Conservation (phyloP, 2,329 filamentous ascomycete genomes). For the Emmonsia crescens region DNA sequence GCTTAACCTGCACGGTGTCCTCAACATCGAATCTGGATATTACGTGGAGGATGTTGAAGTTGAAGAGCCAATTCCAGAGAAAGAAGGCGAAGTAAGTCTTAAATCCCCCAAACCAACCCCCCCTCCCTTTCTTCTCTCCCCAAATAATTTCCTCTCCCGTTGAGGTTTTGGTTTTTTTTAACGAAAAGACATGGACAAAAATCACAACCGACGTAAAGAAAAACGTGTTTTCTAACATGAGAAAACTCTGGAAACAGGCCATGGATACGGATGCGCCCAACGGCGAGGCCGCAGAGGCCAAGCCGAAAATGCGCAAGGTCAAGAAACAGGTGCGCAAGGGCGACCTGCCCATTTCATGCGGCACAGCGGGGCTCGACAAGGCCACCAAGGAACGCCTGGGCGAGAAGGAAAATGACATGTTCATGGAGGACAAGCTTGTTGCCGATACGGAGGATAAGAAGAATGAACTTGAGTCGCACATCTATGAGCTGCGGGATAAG, state of each 20-base stretch:
- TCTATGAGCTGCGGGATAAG: constrained; percentile 95
- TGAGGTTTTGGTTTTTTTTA: constrained; percentile 4
- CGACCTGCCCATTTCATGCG: constrained; percentile 76
- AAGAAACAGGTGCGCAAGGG: constrained; percentile 99
- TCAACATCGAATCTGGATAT: constrained; percentile 95
- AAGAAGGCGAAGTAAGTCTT: constrained; percentile 47
- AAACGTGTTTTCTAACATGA: constrained; percentile 17
- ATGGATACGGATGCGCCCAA: constrained; percentile 69
- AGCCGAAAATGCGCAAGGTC: constrained; percentile 83
- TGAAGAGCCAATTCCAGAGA: constrained; percentile 79
- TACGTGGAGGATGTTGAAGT: constrained; percentile 97
- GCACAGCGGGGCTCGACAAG: constrained; percentile 68
- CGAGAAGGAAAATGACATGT: constrained; percentile 83
- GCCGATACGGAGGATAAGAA: constrained; percentile 98
- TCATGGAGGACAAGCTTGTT: constrained; percentile 97
- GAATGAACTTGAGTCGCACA: constrained; percentile 97
- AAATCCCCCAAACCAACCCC: not conserved
- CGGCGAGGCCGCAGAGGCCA: constrained; percentile 52
- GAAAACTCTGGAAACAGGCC: constrained; percentile 42
- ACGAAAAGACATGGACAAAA: not conserved
- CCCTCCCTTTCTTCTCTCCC: constrained; percentile 4
- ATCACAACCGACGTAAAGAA: constrained; percentile 5
- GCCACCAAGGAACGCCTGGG: constrained; percentile 53
- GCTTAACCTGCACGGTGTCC: constrained; percentile 87
- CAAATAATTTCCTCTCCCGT: not conserved